Evolutionary conservation across 2,329 filamentous ascomycete species (phyloP), one percentile per base, ranked within the genome.

Genomic region (Purpureocillium lavendulum): DNA sequence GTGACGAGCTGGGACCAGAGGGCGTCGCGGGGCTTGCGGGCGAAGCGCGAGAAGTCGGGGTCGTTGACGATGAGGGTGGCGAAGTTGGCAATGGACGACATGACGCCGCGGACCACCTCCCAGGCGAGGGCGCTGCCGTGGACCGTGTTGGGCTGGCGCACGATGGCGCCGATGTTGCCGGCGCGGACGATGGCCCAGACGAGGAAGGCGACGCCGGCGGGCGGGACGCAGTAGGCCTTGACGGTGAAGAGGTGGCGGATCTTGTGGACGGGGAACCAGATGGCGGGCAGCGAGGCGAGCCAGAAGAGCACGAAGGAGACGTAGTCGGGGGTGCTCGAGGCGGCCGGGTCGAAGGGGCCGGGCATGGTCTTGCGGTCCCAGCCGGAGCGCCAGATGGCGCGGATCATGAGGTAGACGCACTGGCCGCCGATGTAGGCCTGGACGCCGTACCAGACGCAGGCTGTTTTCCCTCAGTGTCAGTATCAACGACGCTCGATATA

Each of bases 81-180:
- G 55, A 95, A 95, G 65, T 95, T 95, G 51, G 86, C 84, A 47
- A 96, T 88, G 4, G 85, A 82, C 17, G 75, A 82, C 87, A 95
- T 94, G 62, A 94, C 81, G 30, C 87, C 87, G 45, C 81, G 82
- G 43, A 96, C 75, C 42, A 95, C 80, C 17, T 80, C 76, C 89
- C 89, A 96, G 2, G 70, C 87, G 4, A 95, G 70, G 0, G 71
- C 71, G 44, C 75, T 82, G 21, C 88, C 88, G 4, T 76, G 63
- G 4, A 77, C 61, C 4, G 65, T 75, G 34, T 75, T 73, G 0
- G 73, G 66, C 55, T 90, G 82, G 41, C 80, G 70, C 17, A 95
- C 73, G 49, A 96, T 87, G 1, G 87, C 87, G 2, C 89, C 89
- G 42, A 89, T 73, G 1, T 88, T 89, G 33, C 87, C 77, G 24